These are phyloP conservation scores for Darksidea phi DNA, from an alignment of 495 filamentous ascomycete genomes.

Conservation along the genomic window DNA sequence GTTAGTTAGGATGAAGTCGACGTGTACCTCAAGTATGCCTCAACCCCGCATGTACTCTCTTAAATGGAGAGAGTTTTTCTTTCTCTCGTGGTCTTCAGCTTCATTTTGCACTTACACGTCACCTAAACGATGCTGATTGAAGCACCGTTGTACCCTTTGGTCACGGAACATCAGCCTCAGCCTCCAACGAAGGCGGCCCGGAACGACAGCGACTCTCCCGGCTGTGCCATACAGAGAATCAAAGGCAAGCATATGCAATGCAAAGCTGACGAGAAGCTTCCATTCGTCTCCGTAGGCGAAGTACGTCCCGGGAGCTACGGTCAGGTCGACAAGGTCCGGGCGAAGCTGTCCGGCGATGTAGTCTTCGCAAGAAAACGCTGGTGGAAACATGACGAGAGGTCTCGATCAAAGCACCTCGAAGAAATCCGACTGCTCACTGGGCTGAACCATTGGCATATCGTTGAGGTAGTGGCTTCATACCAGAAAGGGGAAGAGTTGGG, in stretches of 20 bases:
- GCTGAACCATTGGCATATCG: slow-evolving; percentile 1
- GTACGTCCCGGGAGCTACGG: not conserved
- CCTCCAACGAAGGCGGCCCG: not conserved
- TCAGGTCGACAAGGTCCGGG: not conserved
- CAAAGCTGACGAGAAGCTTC: not conserved
- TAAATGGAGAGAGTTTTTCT: not conserved
- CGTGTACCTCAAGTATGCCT: not conserved
- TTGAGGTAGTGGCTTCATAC: not conserved
- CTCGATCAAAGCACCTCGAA: not conserved
- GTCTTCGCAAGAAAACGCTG: not conserved
- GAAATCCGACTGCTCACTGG: not conserved
- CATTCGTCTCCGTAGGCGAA: not conserved
- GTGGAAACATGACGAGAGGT: too few species aligned
- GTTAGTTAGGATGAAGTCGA: not conserved
- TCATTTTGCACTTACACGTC: not conserved
- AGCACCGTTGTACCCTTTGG: not conserved
- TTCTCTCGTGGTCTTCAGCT: not conserved
- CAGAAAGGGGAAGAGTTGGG: not conserved
- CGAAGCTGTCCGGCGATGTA: not conserved
- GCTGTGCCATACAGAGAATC: not conserved
- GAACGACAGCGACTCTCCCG: not conserved
- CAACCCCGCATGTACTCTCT: not conserved
- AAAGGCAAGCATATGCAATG: not conserved
- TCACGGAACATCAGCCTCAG: not conserved
- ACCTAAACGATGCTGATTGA: not conserved